These are phyloP conservation scores for Aristolochia fimbriata DNA, from an alignment of 164 flowering plant genomes.

Conservation along the genomic window DNA sequence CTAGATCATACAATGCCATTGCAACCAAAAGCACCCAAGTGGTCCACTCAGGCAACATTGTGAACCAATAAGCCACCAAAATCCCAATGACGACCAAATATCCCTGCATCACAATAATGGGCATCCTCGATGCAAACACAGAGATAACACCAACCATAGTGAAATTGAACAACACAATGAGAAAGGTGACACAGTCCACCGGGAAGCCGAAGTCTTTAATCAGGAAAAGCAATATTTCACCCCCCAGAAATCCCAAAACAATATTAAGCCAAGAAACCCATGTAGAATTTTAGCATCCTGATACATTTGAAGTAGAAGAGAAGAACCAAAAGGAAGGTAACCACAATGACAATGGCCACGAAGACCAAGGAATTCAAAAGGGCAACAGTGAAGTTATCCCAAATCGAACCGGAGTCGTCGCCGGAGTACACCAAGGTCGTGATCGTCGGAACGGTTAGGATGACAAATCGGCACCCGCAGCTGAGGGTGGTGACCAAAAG, in stretches of 20 bases:
- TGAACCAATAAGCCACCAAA: constrained; percentile 95
- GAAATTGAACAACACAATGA: constrained; percentile 62
- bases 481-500: constrained; percentile 51
- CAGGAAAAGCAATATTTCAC: constrained; percentile 57
- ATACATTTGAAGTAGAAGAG: constrained; percentile 78
- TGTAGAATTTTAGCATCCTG: constrained; percentile 63
- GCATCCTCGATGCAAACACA: constrained; percentile 65
- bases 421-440: constrained; percentile 72
- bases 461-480: constrained; percentile 26
- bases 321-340: constrained; percentile 71
- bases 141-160: constrained; percentile 75
- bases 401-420: constrained; percentile 49
- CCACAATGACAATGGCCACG: constrained; percentile 60
- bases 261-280: constrained; percentile 80
- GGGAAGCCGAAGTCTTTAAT: constrained; percentile 39
- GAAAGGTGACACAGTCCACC: constrained; percentile 57
- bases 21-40: constrained; percentile 91
- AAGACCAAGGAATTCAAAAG: constrained; percentile 77
- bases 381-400: constrained; percentile 89
- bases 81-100: constrained; percentile 85
- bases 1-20: constrained; percentile 93
- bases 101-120: constrained; percentile 67
- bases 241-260: constrained; percentile 84
- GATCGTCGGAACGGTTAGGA: constrained; percentile 28
- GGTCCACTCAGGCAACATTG: constrained; percentile 93